Conservation (phyloP, 352 stramenopile genomes). For the Elongisporangium prolatum region DNA sequence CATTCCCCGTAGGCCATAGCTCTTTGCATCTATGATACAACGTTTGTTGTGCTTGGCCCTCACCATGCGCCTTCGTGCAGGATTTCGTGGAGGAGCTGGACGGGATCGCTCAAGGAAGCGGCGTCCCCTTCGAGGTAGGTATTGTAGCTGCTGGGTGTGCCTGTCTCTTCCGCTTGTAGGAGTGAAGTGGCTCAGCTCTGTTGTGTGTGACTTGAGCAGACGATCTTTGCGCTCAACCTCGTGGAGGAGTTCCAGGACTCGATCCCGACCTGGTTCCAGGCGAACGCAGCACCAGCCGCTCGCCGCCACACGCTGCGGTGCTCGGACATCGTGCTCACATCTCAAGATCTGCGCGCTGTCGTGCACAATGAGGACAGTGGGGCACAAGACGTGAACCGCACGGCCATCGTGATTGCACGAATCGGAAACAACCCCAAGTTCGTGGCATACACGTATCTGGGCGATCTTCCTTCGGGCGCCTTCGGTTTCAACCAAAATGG, state of each 20-base stretch:
- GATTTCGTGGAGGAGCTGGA: constrained; percentile 65
- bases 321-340: constrained; percentile 65
- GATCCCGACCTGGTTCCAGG: constrained; percentile 36
- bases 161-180: too few species aligned
- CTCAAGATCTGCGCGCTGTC: constrained; percentile 33
- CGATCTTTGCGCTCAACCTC: constrained; percentile 71
- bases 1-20: constrained; percentile 40
- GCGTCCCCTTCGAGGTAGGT: constrained; percentile 38
- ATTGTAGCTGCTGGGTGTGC: too few species aligned
- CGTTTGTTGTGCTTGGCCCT: not conserved
- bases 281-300: constrained; percentile 9
- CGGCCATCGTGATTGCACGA: constrained; percentile 53
- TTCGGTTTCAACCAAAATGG: constrained; percentile 71
- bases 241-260: constrained; percentile 67
- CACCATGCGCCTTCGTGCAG: constrained; percentile 12
- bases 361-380: constrained; percentile 70
- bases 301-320: constrained; percentile 36
- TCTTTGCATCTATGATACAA: not conserved
- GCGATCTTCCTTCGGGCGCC: constrained; percentile 61
- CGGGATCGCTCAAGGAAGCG: constrained; percentile 53
- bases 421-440: constrained; percentile 52
- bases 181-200: not conserved
- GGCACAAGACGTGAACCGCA: constrained; percentile 51
- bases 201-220: constrained; percentile 10
- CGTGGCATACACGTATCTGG: constrained; percentile 69